Conservation (phyloP, 2,329 filamentous ascomycete species). For the Diaporthe sp. region DNA sequence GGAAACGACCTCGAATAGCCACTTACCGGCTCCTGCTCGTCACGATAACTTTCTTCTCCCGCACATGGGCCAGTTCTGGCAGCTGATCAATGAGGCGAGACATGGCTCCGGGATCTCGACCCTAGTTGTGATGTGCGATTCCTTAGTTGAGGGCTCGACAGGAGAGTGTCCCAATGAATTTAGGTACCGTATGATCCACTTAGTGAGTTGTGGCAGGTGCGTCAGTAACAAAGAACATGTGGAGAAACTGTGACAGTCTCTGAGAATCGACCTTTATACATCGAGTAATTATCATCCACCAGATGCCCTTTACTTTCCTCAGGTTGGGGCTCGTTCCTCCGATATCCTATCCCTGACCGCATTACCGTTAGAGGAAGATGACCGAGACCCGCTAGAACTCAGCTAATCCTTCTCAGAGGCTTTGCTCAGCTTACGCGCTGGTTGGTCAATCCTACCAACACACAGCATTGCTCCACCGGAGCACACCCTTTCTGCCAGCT, state of each 20-base stretch:
- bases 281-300: too few species aligned
- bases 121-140: neutral
- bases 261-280: neutral
- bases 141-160: neutral
- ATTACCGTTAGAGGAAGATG: neutral
- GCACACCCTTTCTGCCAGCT: neutral
- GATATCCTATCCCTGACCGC: neutral
- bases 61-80: conserved; percentile 48
- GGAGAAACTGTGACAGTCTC: neutral
- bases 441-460: neutral
- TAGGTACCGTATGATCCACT: neutral
- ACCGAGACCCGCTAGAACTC: conserved; percentile 9
- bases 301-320: neutral
- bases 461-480: neutral
- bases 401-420: neutral
- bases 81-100: conserved; percentile 52
- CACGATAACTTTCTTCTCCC: conserved; percentile 53
- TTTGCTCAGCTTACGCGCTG: neutral
- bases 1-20: neutral
- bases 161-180: neutral
- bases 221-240: neutral
- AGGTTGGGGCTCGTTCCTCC: neutral
- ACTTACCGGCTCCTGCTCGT: conserved; percentile 54
- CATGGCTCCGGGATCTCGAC: conserved; percentile 46
- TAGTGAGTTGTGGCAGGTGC: neutral